These are phyloP conservation scores for Lichtheimia hyalospora DNA, from an alignment of 371 early-diverging fungal genomes.

Conservation along the genomic window DNA sequence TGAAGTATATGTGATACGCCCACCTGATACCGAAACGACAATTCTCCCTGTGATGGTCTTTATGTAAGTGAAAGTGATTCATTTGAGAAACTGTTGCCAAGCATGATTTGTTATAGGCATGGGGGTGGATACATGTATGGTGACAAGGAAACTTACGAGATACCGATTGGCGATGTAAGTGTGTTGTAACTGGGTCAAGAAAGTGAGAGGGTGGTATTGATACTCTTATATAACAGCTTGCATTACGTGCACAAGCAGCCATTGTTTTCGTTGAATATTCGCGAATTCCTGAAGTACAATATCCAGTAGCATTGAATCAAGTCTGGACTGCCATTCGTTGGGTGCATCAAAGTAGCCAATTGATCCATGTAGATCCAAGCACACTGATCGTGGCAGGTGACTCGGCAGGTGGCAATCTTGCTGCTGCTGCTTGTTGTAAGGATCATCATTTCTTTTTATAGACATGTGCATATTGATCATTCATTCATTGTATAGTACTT, in stretches of 20 bases:
- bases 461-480: neutral
- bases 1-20: slow-evolving; percentile 2
- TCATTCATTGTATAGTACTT: slow-evolving; percentile 9
- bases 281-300: slow-evolving; percentile 12
- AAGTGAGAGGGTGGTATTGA: neutral
- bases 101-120: slow-evolving; percentile 9
- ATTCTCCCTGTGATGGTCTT: slow-evolving; percentile 12
- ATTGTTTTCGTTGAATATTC: slow-evolving; percentile 16
- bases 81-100: too few species aligned
- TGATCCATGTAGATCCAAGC: slow-evolving; percentile 8
- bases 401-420: slow-evolving; percentile 23
- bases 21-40: slow-evolving; percentile 6
- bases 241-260: slow-evolving; percentile 1
- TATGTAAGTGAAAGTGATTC: slow-evolving; percentile 2
- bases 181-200: neutral
- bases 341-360: slow-evolving; percentile 5
- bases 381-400: slow-evolving; percentile 21
- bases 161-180: slow-evolving; percentile 12
- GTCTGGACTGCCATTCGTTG: slow-evolving; percentile 8
- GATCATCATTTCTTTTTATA: neutral
- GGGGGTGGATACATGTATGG: slow-evolving; percentile 23
- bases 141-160: slow-evolving; percentile 8
- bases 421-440: slow-evolving; percentile 17
- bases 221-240: neutral
- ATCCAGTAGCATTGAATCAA: slow-evolving; percentile 12